These are phyloP conservation scores for Leishmania arabica DNA, from an alignment of 208 protist species.

Conservation along the genomic window DNA sequence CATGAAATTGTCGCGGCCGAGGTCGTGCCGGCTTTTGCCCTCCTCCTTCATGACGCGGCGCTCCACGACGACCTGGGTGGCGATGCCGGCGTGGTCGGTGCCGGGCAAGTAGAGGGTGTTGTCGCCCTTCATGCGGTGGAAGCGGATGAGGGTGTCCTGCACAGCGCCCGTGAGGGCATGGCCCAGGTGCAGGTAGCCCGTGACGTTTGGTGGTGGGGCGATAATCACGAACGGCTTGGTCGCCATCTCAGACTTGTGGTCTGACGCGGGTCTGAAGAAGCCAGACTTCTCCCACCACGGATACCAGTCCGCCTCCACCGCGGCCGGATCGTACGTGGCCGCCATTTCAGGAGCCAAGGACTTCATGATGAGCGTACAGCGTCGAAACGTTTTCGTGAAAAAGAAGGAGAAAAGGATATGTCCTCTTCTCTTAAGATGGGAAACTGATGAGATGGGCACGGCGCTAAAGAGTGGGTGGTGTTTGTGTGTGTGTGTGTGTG, in stretches of 20 bases:
- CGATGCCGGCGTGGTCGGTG: slow-evolving; percentile 99
- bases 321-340: slow-evolving; percentile 90
- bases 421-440: not conserved
- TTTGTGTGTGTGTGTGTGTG: not conserved
- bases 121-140: slow-evolving; percentile 97
- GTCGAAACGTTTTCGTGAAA: slow-evolving; percentile 53
- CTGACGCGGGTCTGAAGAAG: slow-evolving; percentile 95
- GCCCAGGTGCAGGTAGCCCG: slow-evolving; percentile 99
- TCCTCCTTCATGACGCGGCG: slow-evolving; percentile 93
- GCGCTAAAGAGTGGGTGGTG: not conserved
- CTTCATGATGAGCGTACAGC: slow-evolving; percentile 75
- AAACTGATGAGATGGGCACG: not conserved
- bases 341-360: slow-evolving; percentile 81
- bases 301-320: slow-evolving; percentile 98
- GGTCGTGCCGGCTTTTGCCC: slow-evolving; percentile 93
- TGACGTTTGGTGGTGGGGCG: slow-evolving; percentile 99
- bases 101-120: slow-evolving; percentile 99
- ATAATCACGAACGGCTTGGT: slow-evolving; percentile 95
- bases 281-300: slow-evolving; percentile 97
- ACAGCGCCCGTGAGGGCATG: slow-evolving; percentile 98
- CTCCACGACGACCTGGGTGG: slow-evolving; percentile 99
- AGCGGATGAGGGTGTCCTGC: slow-evolving; percentile 96
- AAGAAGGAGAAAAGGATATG: not conserved
- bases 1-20: slow-evolving; percentile 97
- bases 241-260: slow-evolving; percentile 59